phyloP scores from a whole-genome alignment of 2,329 filamentous ascomycete genomes.

The Neonectria faginata region DNA sequence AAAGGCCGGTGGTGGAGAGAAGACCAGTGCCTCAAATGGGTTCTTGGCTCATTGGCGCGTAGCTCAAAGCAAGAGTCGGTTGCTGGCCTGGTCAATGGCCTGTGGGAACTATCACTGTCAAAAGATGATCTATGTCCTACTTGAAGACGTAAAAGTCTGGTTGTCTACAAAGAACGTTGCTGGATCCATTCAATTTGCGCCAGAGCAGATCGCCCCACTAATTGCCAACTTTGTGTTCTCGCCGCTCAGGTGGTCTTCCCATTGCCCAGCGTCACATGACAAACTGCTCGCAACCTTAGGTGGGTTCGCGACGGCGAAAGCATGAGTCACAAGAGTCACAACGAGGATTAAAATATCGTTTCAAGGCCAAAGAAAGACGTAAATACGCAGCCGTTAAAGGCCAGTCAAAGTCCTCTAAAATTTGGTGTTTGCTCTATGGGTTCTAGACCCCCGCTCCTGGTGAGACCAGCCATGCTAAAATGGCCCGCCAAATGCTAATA shows the following conservation, averaged over 20 bases:
- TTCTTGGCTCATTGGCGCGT: neutral
- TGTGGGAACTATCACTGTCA: neutral
- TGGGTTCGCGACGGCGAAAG: neutral
- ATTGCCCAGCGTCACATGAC: neutral
- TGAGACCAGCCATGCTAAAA: neutral
- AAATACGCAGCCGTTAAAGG: conserved; percentile 8
- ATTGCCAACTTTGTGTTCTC: neutral
- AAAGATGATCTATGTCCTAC: conserved; percentile 8
- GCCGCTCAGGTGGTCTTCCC: too few relatives aligned
- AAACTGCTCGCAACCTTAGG: neutral
- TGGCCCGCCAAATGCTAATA: neutral
- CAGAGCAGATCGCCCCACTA: neutral
- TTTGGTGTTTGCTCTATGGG: conserved; percentile 4
- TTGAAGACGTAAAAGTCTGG: conserved; percentile 7
- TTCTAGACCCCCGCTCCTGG: neutral
- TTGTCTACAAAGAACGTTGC: neutral
- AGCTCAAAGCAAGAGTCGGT: neutral
- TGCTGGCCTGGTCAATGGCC: neutral
- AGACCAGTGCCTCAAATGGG: neutral
- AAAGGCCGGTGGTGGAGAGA: neutral
- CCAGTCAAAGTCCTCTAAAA: conserved; percentile 21
- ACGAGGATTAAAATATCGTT: neutral
- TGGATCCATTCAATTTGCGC: neutral
- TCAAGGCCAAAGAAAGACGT: neutral
- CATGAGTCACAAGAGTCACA: neutral